Evolutionary conservation across 2,329 filamentous ascomycete species (phyloP), one percentile per base, ranked within the genome.

Genomic region (Colletotrichum lini): DNA sequence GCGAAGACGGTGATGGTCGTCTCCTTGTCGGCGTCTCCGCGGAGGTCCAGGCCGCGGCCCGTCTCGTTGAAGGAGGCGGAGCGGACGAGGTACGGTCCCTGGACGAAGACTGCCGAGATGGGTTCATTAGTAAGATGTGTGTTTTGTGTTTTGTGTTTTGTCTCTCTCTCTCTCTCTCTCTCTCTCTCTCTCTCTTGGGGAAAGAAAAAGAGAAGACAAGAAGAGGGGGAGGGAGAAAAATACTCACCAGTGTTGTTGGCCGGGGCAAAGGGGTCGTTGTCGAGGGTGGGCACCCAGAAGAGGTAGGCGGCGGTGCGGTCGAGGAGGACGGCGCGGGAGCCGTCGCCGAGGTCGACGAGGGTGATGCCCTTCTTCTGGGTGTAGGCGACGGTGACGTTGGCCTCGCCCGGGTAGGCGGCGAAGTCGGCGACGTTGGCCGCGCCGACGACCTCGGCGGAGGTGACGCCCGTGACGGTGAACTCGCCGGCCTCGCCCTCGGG

Each of bases 231-330:
- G 4, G 3, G 3, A 26, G n/a, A 2, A 21, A 2, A 23, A 2
- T 4, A 72, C 79, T 68, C 71, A 87, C 85, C 79, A 23, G 86
- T 87, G 52, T 85, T 79, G 38, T 85, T 80, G 2, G 81, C 82
- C 0, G 80, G 79, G 0, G 84, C 82, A 26, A 82, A 77, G 0
- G 87, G 87, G 69, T 89, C 77, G 6, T 81, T 82, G 0, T 82
- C 84, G 9, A 88, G 79, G 1, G 84, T 80, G 3, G 89, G 86
- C 0, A 85, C 86, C 84, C 88, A 91, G 76, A 90, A 89, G 0
- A 82, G 79, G 75, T 90, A 90, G 0, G 89, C 89, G 0, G 85
- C 79, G 1, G 82, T 78, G 13, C 88, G 82, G 72, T 91, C 88
- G 16, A 90, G 79, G 1, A 91, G 77, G 18, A 90, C 82, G 12